These are phyloP conservation scores for Arabis hirsuta DNA, from an alignment of 345 rosid species.

Conservation along the genomic window DNA sequence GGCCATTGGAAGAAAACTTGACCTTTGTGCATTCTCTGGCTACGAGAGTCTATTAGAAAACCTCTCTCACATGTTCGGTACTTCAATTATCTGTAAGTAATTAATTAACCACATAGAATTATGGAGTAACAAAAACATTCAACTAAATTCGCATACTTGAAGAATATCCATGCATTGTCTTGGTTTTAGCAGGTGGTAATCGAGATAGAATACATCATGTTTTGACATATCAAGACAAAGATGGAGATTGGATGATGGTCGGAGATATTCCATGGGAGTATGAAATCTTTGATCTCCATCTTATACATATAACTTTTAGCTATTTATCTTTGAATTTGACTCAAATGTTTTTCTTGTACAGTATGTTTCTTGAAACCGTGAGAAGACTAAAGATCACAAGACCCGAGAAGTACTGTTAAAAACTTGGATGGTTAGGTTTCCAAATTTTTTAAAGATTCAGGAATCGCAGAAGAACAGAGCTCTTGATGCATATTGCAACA, in stretches of 20 bases:
- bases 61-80: conserved; percentile 49
- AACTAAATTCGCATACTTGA: background rate
- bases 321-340: background rate
- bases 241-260: conserved; percentile 53
- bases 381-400: conserved; percentile 58
- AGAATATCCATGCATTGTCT: conserved; percentile 4
- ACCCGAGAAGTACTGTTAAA: conserved; percentile 42
- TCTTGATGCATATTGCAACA: conserved; percentile 35
- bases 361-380: conserved; percentile 56
- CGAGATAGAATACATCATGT: conserved; percentile 40
- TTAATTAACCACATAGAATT: background rate
- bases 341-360: conserved; percentile 4
- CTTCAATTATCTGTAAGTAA: conserved; percentile 49
- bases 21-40: conserved; percentile 53
- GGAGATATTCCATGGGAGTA: conserved; percentile 61
- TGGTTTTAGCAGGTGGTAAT: conserved; percentile 30
- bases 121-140: background rate
- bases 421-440: background rate
- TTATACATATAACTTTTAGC: background rate
- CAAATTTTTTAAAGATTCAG: conserved; percentile 30
- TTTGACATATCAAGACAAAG: conserved; percentile 46
- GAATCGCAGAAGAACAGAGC: conserved; percentile 17
- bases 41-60: conserved; percentile 45
- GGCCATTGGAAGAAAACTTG: conserved; percentile 70
- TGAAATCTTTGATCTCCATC: conserved; percentile 27